phyloP scores from a whole-genome alignment of 768 basidiomycete genomes.

The Hygrophoropsis aurantiaca region DNA sequence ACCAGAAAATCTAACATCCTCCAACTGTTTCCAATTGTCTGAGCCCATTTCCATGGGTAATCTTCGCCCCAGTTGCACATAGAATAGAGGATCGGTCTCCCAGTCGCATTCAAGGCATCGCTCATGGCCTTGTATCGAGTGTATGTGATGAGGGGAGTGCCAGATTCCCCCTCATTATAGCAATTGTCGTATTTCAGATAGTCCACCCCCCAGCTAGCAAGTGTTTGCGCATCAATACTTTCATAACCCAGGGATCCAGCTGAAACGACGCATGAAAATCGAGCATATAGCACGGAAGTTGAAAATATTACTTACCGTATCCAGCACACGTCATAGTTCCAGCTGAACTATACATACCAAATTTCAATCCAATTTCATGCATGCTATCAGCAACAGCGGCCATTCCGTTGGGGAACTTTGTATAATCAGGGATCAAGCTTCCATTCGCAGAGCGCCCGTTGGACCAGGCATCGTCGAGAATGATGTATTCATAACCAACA shows the following conservation, averaged over 20 bases:
- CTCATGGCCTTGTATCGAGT: conserved; percentile 40
- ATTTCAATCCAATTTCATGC: conserved; percentile 48
- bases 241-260: conserved; percentile 55
- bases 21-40: conserved; percentile 56
- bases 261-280: conserved; percentile 44
- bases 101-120: conserved; percentile 43
- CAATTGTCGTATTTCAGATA: conserved; percentile 25
- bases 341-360: conserved; percentile 50
- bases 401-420: conserved; percentile 56
- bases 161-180: conserved; percentile 46
- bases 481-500: conserved; percentile 51
- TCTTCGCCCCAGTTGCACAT: conserved; percentile 45
- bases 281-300: too few species aligned
- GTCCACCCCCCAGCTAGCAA: conserved; percentile 54
- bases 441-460: conserved; percentile 29
- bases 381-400: conserved; percentile 41
- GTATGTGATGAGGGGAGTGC: conserved; percentile 26
- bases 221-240: conserved; percentile 49
- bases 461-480: conserved; percentile 48
- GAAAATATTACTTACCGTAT: background rate
- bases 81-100: conserved; percentile 47
- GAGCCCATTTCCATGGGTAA: conserved; percentile 15
- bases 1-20: conserved; percentile 33
- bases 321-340: conserved; percentile 6
- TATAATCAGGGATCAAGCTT: conserved; percentile 47